Percentiles rank a stretch among this genome's conserved stretches.
These are phyloP conservation scores for Marchantia paleacea DNA, from an alignment of 225 moss, liverwort and hornwort genomes.

Conservation along the genomic window DNA sequence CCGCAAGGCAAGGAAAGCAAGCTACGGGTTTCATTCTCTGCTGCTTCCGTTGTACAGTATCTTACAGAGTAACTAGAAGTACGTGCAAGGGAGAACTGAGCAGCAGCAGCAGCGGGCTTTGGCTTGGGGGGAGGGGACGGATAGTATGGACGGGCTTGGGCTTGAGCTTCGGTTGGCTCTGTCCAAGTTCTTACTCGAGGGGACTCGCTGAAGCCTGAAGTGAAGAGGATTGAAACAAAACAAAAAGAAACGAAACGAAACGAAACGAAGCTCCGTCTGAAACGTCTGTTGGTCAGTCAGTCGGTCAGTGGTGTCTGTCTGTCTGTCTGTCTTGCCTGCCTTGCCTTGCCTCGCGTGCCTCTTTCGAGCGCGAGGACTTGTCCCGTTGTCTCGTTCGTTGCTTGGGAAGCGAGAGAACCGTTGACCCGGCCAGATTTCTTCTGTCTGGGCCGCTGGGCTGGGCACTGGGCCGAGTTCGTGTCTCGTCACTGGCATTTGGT, in stretches of 20 bases:
- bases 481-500: background rate
- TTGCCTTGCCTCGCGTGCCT: background rate
- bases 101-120: background rate
- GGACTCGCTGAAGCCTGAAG: background rate
- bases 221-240: background rate
- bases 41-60: background rate
- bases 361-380: background rate
- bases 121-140: background rate
- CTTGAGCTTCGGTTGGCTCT: background rate
- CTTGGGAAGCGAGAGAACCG: background rate
- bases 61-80: background rate
- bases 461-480: too few species aligned
- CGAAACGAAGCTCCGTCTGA: too few species aligned
- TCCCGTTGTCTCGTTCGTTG: background rate
- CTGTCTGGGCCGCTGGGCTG: too few species aligned
- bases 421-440: constrained; percentile 1
- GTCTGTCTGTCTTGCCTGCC: background rate
- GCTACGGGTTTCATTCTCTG: background rate
- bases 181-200: background rate
- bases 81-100: background rate
- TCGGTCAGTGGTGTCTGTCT: background rate
- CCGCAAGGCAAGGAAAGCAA: too few species aligned
- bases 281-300: too few species aligned
- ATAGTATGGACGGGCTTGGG: background rate
- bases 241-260: too few species aligned